Conservation (phyloP, 768 basidiomycete genomes). For the Calocera viscosa region DNA sequence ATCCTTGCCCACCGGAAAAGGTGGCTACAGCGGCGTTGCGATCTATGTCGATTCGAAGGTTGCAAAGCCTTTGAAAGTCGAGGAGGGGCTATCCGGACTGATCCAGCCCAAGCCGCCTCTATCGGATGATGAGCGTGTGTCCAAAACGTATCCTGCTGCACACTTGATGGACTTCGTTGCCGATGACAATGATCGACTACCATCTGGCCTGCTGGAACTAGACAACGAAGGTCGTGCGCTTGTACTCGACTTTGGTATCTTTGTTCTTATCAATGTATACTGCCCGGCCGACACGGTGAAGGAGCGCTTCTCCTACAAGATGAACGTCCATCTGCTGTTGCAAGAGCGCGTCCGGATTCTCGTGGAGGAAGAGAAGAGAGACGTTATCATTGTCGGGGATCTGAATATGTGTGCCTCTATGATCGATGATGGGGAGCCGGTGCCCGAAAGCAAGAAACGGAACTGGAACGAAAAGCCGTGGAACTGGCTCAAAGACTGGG, state of each 20-base stretch:
- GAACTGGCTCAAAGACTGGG: conserved; percentile 29
- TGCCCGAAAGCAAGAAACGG: conserved; percentile 23
- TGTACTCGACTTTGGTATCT: conserved; percentile 32
- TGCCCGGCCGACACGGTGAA: conserved; percentile 36
- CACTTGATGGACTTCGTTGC: conserved; percentile 35
- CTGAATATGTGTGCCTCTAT: conserved; percentile 33
- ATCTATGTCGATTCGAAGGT: conserved; percentile 29
- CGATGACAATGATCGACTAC: conserved; percentile 32
- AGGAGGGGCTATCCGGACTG: conserved; percentile 28
- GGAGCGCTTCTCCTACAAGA: conserved; percentile 33
- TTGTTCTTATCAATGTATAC: conserved; percentile 37
- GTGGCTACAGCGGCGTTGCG: conserved; percentile 34
- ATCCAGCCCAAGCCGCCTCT: background rate
- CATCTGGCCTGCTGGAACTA: conserved; percentile 26
- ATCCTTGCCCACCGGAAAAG: conserved; percentile 28
- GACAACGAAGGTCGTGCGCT: conserved; percentile 33
- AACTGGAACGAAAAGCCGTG: conserved; percentile 32
- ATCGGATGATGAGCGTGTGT: conserved; percentile 25
- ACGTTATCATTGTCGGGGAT: conserved; percentile 36
- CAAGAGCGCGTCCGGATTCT: conserved; percentile 28
- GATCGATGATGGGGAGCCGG: conserved; percentile 32
- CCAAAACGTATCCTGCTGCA: conserved; percentile 44
- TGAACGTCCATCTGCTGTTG: conserved; percentile 30
- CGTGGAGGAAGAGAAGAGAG: conserved; percentile 23
- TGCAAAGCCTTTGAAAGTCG: conserved; percentile 31